Base-by-base conservation (phyloP, 495 filamentous ascomycete genomes). In the Daldinia grandis region DNA sequence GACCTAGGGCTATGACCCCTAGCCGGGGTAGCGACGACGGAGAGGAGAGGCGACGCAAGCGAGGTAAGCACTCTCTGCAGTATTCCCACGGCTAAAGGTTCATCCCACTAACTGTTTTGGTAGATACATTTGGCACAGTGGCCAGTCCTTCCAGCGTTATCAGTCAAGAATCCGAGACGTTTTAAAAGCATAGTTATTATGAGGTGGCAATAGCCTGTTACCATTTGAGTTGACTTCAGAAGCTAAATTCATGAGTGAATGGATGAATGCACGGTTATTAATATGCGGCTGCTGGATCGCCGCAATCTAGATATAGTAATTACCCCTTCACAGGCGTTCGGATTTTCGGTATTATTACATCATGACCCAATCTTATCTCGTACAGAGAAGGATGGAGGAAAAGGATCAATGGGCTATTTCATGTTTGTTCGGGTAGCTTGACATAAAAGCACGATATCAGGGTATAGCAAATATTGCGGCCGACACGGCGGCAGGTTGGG, bases 71-170 rank as follows among this genome's bases (percentile, higher is more conserved):
- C 8, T 19, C 53, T 7, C 6, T 47, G 6, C 15, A 33, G 2
- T 24, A 5, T 38, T 25, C 7, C 1, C 28, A n/a, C 12, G 58
- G 9, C 27, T 27, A n/a, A 27, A 19, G 14, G 6, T 27, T 33
- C n/a, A 47, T 21, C 40, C 47, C 59, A 55, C 68, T 69, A 63
- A 59, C 24, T n/a, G 31, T 42, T 0, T 56, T 27, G 21, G 17
- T 50, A 87, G 85, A 87, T 76, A 87, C 85, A 24, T 87, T 86
- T 71, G 84, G 84, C 62, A 81, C 83, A 1, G 67, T 85, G 19
- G 78, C 75, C 28, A 84, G 81, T 33, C 71, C 75, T 37, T 65
- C 70, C 3, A 77, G 75, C 64, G 75, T 55, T 53, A 57, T 77
- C 21, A 77, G 75, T 63, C 82, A 81, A 58, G 84, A 86, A 61